These are phyloP conservation scores for Teratosphaeria nubilosa DNA, from an alignment of 2,329 filamentous ascomycete genomes.

Conservation along the genomic window DNA sequence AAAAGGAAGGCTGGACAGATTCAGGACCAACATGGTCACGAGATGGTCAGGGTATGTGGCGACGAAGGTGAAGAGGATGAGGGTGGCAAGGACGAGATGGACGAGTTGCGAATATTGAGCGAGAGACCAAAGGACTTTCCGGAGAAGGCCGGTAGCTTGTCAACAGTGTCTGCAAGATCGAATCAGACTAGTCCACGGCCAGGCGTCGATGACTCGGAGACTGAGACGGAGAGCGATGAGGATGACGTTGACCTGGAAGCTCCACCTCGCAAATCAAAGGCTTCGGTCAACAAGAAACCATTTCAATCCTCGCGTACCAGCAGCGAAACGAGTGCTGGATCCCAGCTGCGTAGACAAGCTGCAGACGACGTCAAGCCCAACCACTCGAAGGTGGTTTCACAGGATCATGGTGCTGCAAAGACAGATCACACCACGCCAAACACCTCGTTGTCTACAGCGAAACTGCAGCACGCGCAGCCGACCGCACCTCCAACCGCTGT, in stretches of 20 bases:
- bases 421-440: background rate
- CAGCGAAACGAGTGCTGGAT: background rate
- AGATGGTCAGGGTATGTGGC: constrained; percentile 65
- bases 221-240: constrained; percentile 17
- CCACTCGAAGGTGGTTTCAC: background rate
- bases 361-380: background rate
- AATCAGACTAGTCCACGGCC: constrained; percentile 3
- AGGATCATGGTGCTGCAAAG: background rate
- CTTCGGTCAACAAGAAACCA: background rate
- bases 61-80: constrained; percentile 48
- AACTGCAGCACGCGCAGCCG: background rate
- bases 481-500: background rate
- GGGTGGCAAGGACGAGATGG: constrained; percentile 54
- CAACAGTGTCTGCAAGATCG: background rate
- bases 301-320: background rate
- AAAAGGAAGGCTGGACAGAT: constrained; percentile 21
- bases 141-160: background rate
- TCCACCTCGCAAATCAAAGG: background rate
- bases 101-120: constrained; percentile 50
- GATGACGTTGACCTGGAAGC: background rate
- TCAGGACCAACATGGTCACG: constrained; percentile 53
- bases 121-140: constrained; percentile 1
- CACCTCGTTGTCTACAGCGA: background rate
- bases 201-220: constrained; percentile 15
- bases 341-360: background rate